phyloP scores from a whole-genome alignment of 805 yeast genomes.

The Kuraishia hungarica region DNA sequence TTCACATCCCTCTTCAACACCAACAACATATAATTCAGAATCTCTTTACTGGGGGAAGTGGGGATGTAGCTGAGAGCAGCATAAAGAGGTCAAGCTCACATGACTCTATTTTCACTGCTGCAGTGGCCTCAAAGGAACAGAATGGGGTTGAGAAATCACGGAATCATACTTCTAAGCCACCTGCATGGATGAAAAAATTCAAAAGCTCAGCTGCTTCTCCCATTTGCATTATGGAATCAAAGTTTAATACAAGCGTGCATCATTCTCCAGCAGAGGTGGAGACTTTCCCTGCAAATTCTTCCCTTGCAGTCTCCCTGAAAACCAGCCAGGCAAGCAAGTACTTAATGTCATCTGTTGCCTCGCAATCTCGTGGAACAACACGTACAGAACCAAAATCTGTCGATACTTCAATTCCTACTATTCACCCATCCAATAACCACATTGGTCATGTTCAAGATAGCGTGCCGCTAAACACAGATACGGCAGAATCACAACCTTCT shows the following conservation, averaged over 20 bases:
- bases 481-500: too few species aligned
- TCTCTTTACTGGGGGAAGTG: too few species aligned
- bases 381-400: neutral
- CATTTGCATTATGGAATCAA: neutral
- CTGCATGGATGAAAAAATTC: neutral
- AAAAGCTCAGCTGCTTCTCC: neutral
- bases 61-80: neutral
- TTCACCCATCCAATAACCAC: neutral
- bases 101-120: neutral
- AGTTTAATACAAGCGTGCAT: neutral
- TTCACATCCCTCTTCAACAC: too few species aligned
- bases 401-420: neutral
- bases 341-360: neutral
- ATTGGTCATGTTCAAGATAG: too few species aligned
- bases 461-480: too few species aligned
- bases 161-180: neutral
- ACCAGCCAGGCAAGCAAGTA: neutral
- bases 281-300: neutral
- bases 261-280: neutral
- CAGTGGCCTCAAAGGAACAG: neutral
- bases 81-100: too few species aligned
- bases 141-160: neutral
- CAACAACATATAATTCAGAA: too few species aligned
- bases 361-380: neutral
- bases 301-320: neutral